Percentiles rank a stretch among this genome's conserved stretches.
phyloP scores from a whole-genome alignment of 2,329 filamentous ascomycete genomes.

The Hymenoscyphus salicellus region DNA sequence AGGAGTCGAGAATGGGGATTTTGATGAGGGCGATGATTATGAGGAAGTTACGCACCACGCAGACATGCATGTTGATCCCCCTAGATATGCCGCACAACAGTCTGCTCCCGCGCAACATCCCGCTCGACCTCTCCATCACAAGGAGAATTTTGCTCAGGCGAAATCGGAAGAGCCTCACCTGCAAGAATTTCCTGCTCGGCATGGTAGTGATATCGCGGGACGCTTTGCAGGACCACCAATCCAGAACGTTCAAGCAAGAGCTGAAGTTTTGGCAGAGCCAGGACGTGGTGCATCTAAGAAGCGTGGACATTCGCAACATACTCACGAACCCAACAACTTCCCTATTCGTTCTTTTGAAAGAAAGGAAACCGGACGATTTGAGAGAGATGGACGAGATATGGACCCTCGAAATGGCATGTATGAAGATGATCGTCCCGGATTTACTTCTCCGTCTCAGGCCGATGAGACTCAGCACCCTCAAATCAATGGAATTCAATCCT shows the following conservation, averaged over 20 bases:
- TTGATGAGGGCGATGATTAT: not conserved
- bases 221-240: conserved; percentile 6
- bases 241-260: not conserved
- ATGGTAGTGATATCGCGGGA: not conserved
- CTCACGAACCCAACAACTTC: not conserved
- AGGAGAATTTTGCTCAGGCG: not conserved
- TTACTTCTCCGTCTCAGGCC: not conserved
- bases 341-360: not conserved
- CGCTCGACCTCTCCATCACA: conserved; percentile 8
- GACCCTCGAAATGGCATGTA: not conserved
- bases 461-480: not conserved
- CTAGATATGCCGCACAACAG: not conserved
- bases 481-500: not conserved
- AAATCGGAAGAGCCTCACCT: not conserved
- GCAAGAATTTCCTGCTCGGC: not conserved
- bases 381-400: not conserved
- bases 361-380: not conserved
- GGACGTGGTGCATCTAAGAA: conserved; percentile 7
- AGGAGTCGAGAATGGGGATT: not conserved
- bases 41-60: not conserved
- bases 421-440: not conserved
- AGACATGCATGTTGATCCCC: not conserved
- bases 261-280: not conserved
- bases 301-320: conserved; percentile 5
- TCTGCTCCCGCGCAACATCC: not conserved